Base-by-base conservation (phyloP, 495 filamentous ascomycete species). In the Pyrenula massariospora region DNA sequence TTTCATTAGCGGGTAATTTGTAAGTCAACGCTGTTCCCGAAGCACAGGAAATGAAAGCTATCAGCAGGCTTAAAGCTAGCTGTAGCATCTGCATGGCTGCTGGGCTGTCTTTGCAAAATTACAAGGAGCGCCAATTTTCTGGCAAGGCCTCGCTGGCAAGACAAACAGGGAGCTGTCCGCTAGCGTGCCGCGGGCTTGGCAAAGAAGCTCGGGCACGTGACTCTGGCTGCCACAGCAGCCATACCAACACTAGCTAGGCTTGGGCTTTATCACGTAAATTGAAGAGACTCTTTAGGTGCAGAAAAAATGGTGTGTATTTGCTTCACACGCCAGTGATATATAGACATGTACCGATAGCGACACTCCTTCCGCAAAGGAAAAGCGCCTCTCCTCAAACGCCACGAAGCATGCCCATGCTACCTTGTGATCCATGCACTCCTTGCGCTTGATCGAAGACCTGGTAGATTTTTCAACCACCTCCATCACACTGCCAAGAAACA, bases 21-120 rank as follows among this genome's bases (percentile, higher is more conserved):
- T 96, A 97, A 12, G 94, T 97, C 64, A 99, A 80, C 42, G 94
- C 93, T 12, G 94, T 97, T 23, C 88, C 88, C 24, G 75, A 73
- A 53, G 76, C 77, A 49, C 73, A 64, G 51, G 85, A 81, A 25
- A 82, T 77, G 48, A 88, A 61, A 57, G 70, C 82, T 71, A 84
- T 86, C 72, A 91, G 64, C 52, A 91, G 80, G 72, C 82, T 68
- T 25, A 71, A 63, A 31, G 73, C 31, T 15, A 8, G 31, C 31
- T 15, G 31, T 42, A 42, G 15, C 5, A 5, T 8, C 15, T 8
- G 31, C 31, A 42, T 42, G 31, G 15, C 31, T 42, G 31, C 31
- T 42, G 31, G 31, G 31, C 5, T 15, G 31, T 42, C 5, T 5
- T 42, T 42, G 31, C 15, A n/a, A n/a, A n/a, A n/a, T n/a, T n/a